phyloP scores from a whole-genome alignment of 371 early-diverging fungal genomes.

The Saksenaea oblongispora region DNA sequence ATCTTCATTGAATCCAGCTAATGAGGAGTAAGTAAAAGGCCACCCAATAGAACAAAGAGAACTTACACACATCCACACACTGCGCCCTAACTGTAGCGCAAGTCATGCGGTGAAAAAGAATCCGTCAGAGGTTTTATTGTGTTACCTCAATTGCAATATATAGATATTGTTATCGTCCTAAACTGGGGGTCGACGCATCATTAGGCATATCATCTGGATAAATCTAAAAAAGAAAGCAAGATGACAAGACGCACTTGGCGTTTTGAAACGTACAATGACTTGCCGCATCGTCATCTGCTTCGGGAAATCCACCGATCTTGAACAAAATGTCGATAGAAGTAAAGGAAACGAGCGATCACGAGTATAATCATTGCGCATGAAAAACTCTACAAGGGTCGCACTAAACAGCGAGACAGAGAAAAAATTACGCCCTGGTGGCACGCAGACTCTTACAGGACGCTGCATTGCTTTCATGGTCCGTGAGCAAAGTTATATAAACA shows the following conservation, averaged over 20 bases:
- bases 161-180: conserved; percentile 1
- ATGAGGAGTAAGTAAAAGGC: background rate
- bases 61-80: background rate
- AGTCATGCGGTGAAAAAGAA: background rate
- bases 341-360: background rate
- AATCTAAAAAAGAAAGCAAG: background rate
- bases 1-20: background rate
- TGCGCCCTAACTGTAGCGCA: background rate
- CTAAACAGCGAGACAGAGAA: background rate
- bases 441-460: background rate
- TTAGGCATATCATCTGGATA: conserved; percentile 1
- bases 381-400: background rate
- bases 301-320: conserved; percentile 4
- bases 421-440: background rate
- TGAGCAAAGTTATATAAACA: conserved; percentile 3
- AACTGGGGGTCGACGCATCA: background rate
- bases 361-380: background rate
- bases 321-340: background rate
- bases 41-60: background rate
- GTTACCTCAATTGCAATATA: background rate
- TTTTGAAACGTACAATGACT: conserved; percentile 4
- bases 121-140: conserved; percentile 3
- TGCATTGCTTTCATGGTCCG: conserved; percentile 2
- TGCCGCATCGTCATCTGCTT: conserved; percentile 4
- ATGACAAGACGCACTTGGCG: background rate